These are phyloP conservation scores for Fusarium tjaetaba DNA, from an alignment of 2,329 filamentous ascomycete species.

Conservation along the genomic window DNA sequence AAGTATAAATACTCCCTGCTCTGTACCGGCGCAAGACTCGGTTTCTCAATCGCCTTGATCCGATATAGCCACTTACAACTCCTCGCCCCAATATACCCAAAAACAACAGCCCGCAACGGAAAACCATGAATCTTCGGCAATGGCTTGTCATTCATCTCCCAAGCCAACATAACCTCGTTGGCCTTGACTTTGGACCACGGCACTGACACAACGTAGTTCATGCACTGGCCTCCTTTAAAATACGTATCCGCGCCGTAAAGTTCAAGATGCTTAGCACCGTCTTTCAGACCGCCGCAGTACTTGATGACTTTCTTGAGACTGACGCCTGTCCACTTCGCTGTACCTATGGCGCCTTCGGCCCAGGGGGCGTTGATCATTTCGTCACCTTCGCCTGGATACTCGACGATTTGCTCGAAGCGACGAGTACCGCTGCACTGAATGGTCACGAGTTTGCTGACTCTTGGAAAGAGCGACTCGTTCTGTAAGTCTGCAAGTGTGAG, in stretches of 20 bases:
- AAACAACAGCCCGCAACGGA: conserved; percentile 70
- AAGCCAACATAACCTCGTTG: conserved; percentile 73
- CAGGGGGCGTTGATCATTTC: conserved; percentile 66
- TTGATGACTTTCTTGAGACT: conserved; percentile 76
- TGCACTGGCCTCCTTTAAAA: conserved; percentile 72
- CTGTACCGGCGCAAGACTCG: conserved; percentile 69
- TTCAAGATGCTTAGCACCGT: conserved; percentile 69
- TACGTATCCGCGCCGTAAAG: conserved; percentile 77
- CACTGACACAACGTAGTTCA: conserved; percentile 76
- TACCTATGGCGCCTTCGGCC: conserved; percentile 75
- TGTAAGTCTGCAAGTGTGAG: conserved; percentile 69
- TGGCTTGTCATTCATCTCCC: conserved; percentile 75
- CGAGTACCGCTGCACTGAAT: conserved; percentile 76
- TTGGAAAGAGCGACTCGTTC: conserved; percentile 68
- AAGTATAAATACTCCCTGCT: conserved; percentile 75
- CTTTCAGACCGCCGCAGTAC: conserved; percentile 68
- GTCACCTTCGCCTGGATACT: conserved; percentile 74
- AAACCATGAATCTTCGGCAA: conserved; percentile 73
- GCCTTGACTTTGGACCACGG: conserved; percentile 73
- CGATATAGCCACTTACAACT: conserved; percentile 71
- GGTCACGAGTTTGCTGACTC: conserved; percentile 65
- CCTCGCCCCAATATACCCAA: conserved; percentile 73
- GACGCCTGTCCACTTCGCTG: conserved; percentile 70
- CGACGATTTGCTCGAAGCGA: conserved; percentile 72
- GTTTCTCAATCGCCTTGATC: conserved; percentile 67